Conservation (phyloP, 371 early-diverging fungal species). For the Apophysomyces ossiformis region DNA sequence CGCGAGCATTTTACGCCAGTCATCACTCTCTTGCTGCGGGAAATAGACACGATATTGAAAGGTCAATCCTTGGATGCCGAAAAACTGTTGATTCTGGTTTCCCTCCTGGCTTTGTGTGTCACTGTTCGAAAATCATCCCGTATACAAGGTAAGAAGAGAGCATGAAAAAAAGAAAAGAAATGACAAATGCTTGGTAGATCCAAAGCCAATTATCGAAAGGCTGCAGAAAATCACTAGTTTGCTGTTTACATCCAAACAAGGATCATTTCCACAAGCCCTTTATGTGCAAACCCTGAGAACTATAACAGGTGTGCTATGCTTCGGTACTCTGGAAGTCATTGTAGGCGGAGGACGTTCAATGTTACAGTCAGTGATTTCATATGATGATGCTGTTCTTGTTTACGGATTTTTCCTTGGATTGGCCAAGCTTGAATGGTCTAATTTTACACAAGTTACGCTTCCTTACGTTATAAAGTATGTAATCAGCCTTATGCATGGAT, state of each 20-base stretch:
- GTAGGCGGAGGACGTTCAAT: slow-evolving; percentile 64
- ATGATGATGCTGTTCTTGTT: slow-evolving; percentile 56
- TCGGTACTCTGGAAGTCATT: slow-evolving; percentile 63
- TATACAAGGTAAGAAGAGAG: slow-evolving; percentile 49
- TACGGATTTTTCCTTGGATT: slow-evolving; percentile 71
- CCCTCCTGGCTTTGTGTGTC: slow-evolving; percentile 53
- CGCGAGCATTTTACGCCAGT: slow-evolving; percentile 57
- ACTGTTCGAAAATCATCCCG: slow-evolving; percentile 65
- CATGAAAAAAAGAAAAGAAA: background rate
- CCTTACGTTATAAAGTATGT: slow-evolving; percentile 65
- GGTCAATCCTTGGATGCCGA: slow-evolving; percentile 35
- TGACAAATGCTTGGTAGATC: slow-evolving; percentile 25
- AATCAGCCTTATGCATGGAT: background rate
- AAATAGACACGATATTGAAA: slow-evolving; percentile 38
- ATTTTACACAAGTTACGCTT: slow-evolving; percentile 71
- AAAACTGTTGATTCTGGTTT: slow-evolving; percentile 44
- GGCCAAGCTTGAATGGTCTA: slow-evolving; percentile 66
- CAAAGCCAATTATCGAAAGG: slow-evolving; percentile 38
- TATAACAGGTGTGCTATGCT: slow-evolving; percentile 47
- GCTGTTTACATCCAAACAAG: slow-evolving; percentile 20
- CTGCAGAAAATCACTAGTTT: slow-evolving; percentile 35
- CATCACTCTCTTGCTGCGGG: slow-evolving; percentile 51
- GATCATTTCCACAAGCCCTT: slow-evolving; percentile 21
- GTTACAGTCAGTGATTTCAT: slow-evolving; percentile 60
- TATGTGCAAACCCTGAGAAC: slow-evolving; percentile 35